Evolutionary conservation across 2,329 filamentous ascomycete species (phyloP), one percentile per base, ranked within the genome.

Genomic region (Xylaria sp.): DNA sequence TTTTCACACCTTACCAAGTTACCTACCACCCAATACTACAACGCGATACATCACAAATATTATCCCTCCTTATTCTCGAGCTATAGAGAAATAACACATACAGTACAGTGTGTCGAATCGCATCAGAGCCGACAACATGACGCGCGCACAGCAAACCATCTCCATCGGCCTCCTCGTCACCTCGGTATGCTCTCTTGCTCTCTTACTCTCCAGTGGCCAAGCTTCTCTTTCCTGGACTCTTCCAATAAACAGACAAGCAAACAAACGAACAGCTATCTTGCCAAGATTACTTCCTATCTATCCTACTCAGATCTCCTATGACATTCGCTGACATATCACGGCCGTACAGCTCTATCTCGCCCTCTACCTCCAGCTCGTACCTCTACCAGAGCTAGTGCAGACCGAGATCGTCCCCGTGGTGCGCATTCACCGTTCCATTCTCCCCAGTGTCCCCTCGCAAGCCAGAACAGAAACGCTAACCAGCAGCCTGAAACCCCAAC

Each of bases 101-200:
- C n/a, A n/a, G n/a, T 36, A 61, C 49, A 5, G 15, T 15, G 38
- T 5, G 13, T 27, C 20, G 54, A 61, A 58, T 60, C 27, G 42
- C 36, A 27, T 25, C 65, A 31, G 31, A 49, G 17, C 42, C 44
- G 31, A n/a, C 54, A 90, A 72, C 71, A 98, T 98, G 96, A 97
- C 96, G 73, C 93, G 94, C 81, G 96, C 96, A 25, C 90, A 93
- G 80, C 94, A 98, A 81, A 95, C 93, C 71, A 90, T 97, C 78
- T 97, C 94, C 69, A 86, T 97, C 76, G 90, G 89, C 76, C 89
- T 97, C 76, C 87, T 97, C 74, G 87, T 96, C 81, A 93, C 92
- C 75, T 97, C 94, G 42, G 94, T 97, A 90, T 74, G 88, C 71
- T 67, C 49, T 53, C 59, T n/a, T n/a, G n/a, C n/a, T 67, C 47